Conservation (phyloP, 2,329 filamentous ascomycete genomes). For the Cladophialophora yegresii region DNA sequence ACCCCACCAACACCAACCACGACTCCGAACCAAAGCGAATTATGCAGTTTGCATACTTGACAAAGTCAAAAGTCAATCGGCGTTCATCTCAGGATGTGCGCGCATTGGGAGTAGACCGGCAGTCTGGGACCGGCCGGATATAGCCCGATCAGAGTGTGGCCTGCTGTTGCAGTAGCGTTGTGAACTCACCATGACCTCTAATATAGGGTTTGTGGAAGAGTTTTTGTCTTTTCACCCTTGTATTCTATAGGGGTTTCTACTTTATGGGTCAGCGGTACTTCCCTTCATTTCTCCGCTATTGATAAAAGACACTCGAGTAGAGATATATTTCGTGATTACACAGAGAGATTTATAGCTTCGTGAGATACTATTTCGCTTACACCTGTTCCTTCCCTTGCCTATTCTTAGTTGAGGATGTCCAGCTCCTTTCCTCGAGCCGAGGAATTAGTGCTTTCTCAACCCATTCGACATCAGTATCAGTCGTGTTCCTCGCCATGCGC, state of each 20-base stretch:
- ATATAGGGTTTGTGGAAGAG: background rate
- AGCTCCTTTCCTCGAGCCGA: too few relatives aligned
- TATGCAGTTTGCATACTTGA: background rate
- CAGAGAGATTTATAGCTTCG: background rate
- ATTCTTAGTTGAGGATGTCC: too few relatives aligned
- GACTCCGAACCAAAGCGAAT: background rate
- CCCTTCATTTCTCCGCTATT: background rate
- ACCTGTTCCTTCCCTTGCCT: background rate
- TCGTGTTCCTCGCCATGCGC: background rate
- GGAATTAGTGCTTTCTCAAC: background rate
- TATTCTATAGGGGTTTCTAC: background rate
- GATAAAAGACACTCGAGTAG: background rate
- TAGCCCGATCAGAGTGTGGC: background rate
- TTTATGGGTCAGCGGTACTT: background rate
- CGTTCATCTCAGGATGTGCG: background rate
- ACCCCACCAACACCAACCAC: background rate
- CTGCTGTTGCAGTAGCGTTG: too few relatives aligned
- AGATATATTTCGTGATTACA: too few relatives aligned
- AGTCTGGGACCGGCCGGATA: background rate
- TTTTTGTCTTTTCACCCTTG: background rate
- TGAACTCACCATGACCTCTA: background rate
- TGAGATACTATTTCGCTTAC: background rate
- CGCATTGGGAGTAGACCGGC: background rate
- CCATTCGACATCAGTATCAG: background rate
- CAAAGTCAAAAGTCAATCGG: background rate